A percentile compares a stretch with the other conserved stretches of the same genome.
phyloP scores from a whole-genome alignment of 1,284 basidiomycete genomes.

The Termitomyces sp. region DNA sequence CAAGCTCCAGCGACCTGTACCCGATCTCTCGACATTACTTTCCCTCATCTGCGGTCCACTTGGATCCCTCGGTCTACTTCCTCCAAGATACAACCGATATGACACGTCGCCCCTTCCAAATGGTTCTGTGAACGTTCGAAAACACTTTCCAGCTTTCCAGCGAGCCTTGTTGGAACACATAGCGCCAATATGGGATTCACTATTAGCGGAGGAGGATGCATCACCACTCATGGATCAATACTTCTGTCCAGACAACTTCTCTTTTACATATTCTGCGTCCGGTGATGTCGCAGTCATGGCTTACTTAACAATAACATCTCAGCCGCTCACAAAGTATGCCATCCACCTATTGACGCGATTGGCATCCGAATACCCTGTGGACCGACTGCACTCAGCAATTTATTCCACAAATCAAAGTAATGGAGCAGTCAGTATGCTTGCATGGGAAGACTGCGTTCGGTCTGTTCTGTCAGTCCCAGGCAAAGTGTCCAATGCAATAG shows the following conservation, averaged over 20 bases:
- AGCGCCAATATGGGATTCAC: slow-evolving; percentile 62
- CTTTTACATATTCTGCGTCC: slow-evolving; percentile 41
- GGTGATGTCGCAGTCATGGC: slow-evolving; percentile 54
- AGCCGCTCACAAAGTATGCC: slow-evolving; percentile 41
- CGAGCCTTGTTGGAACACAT: slow-evolving; percentile 57
- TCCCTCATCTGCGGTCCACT: slow-evolving; percentile 55
- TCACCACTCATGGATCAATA: slow-evolving; percentile 52
- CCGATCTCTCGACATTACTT: slow-evolving; percentile 46
- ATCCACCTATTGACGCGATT: slow-evolving; percentile 53
- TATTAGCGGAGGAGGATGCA: slow-evolving; percentile 45
- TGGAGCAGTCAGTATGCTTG: slow-evolving; percentile 26
- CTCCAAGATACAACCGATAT: slow-evolving; percentile 43
- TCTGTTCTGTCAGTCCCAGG: slow-evolving; percentile 54
- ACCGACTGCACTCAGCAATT: slow-evolving; percentile 53
- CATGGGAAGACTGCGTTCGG: slow-evolving; percentile 71
- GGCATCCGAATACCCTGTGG: slow-evolving; percentile 57
- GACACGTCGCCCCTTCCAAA: slow-evolving; percentile 30
- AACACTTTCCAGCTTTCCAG: slow-evolving; percentile 58
- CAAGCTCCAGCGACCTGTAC: slow-evolving; percentile 46
- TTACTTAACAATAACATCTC: slow-evolving; percentile 55
- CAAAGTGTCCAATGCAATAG: slow-evolving; percentile 63
- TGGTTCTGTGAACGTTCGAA: slow-evolving; percentile 32
- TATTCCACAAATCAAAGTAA: slow-evolving; percentile 28
- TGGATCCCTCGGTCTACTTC: slow-evolving; percentile 49
- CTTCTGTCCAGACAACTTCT: slow-evolving; percentile 63